These are phyloP conservation scores for Zostera marina DNA, from an alignment of 116 monocot genomes.

Conservation along the genomic window DNA sequence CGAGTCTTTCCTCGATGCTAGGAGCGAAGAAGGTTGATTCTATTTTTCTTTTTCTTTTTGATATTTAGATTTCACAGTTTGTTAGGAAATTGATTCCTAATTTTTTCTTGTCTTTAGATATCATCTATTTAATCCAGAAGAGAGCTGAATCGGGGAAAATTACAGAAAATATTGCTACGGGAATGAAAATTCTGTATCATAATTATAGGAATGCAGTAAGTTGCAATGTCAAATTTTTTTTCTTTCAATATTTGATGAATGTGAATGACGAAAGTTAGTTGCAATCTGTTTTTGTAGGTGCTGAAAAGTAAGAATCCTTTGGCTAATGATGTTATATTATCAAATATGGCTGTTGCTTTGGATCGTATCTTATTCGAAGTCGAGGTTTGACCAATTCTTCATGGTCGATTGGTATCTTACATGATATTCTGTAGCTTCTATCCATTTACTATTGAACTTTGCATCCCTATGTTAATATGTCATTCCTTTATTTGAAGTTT, in stretches of 20 bases:
- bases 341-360: constrained; percentile 69
- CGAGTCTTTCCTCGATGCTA: constrained; percentile 16
- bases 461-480: background rate
- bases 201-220: constrained; percentile 76
- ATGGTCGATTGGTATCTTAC: background rate
- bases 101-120: constrained; percentile 28
- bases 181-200: constrained; percentile 56
- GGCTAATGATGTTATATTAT: constrained; percentile 54
- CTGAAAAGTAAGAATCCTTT: constrained; percentile 45
- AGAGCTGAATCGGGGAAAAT: constrained; percentile 54
- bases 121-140: constrained; percentile 51
- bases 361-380: constrained; percentile 77
- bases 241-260: background rate
- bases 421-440: background rate
- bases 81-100: background rate
- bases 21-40: constrained; percentile 16
- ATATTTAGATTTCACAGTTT: background rate
- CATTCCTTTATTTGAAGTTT: background rate
- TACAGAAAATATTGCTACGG: constrained; percentile 42
- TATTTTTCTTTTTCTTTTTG: background rate
- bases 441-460: background rate
- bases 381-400: constrained; percentile 33
- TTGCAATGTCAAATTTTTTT: background rate
- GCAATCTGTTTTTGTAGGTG: constrained; percentile 27
- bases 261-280: background rate